phyloP scores from a whole-genome alignment of 257 asterid genomes.

The Ophiorrhiza pumila region DNA sequence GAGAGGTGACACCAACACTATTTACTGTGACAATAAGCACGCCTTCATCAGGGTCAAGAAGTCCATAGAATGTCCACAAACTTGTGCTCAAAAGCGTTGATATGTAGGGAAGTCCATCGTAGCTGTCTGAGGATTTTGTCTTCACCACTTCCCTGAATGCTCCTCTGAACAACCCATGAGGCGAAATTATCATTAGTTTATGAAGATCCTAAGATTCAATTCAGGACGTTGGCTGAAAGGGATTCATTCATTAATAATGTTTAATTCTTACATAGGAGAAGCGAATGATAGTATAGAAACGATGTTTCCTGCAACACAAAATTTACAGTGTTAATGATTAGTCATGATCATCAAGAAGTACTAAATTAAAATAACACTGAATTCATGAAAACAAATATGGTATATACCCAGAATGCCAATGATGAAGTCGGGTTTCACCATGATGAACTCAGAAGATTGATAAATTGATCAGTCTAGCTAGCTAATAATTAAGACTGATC shows the following conservation, averaged over 20 bases:
- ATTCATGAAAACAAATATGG: not conserved
- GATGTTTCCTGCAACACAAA: constrained; percentile 17
- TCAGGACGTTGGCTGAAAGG: no score
- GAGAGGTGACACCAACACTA: constrained; percentile 33
- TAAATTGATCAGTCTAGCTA: no score
- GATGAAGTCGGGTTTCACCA: constrained; percentile 19
- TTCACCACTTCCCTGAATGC: constrained; percentile 19
- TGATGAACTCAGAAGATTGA: not conserved
- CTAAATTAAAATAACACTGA: not conserved
- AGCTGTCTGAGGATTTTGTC: constrained; percentile 24
- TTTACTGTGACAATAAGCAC: constrained; percentile 41
- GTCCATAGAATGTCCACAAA: constrained; percentile 40
- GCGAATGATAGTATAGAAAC: constrained; percentile 21
- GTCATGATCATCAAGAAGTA: not conserved
- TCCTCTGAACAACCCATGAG: constrained; percentile 11
- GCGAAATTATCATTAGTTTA: no score
- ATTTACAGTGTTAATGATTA: not conserved
- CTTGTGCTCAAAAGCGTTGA: constrained; percentile 21
- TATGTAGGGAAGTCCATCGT: constrained; percentile 23
- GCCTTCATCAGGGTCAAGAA: constrained; percentile 40
- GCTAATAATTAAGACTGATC: not conserved
- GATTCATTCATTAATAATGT: no score
- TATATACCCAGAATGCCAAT: constrained; percentile 9
- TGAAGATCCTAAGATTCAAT: not conserved
- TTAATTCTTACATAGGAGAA: constrained; percentile 27